Evolutionary conservation across 2,329 filamentous ascomycete genomes (phyloP), one percentile per base, ranked within the genome.

Genomic region (Sclerotinia borealis): DNA sequence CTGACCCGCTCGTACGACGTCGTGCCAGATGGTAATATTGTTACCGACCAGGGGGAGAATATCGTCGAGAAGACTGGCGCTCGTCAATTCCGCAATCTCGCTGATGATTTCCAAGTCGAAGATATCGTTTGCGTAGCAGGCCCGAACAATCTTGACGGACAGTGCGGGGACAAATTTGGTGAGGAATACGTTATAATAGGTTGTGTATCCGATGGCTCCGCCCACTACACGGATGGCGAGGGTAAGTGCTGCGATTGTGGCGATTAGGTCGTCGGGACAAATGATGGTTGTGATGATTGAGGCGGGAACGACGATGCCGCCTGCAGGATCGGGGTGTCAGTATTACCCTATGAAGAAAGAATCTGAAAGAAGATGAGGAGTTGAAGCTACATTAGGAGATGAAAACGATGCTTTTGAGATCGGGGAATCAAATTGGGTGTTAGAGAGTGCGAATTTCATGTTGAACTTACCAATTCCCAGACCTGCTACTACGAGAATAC

Each of bases 271-370:
- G 70, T 87, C 84, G 0, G 87, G 86, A 65, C 85, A 89, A 68
- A 89, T 85, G 68, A 90, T 89, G 11, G 85, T 86, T 8, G 85
- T 84, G 63, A 90, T 87, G 68, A 89, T 87, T 1, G 84, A 85
- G 1, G 84, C 83, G 0, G 87, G 87, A 6, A 90, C 83, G 19
- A 89, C 83, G 59, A 89, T 86, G 2, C 84, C 87, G 9, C 43
- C 43, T 45, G n/a, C 8, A 15, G 43, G 8, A 43, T 17, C 19
- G 6, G 3, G 19, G 6, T n/a, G 17, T 56, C 13, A 56, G 27
- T 43, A 56, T 11, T 22, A 22, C 9, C 9, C 41, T 45, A 45
- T 45, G n/a, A n/a, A n/a, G n/a, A n/a, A n/a, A n/a, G n/a, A n/a
- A 22, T 22, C 11, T 45, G 2, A 11, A 22, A n/a, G n/a, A 25